Base-by-base conservation (phyloP, 108 stramenopile species). In the Cyclotella choctawhatcheeana region DNA sequence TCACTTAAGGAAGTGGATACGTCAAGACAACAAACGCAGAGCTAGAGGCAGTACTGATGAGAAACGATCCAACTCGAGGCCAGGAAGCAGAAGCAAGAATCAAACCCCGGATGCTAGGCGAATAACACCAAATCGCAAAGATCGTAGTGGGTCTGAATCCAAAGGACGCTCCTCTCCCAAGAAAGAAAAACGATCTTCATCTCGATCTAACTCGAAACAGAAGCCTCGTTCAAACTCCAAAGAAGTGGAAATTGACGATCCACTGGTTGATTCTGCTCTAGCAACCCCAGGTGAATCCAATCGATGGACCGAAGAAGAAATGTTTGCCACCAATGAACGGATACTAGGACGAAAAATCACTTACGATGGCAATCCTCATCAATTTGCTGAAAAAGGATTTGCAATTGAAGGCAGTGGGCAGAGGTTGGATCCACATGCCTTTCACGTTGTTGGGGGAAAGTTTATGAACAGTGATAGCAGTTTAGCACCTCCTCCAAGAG, bases 321-420 rank as follows among this genome's bases (percentile, higher is more conserved):
- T 95, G 94, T 93, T 95, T 64, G 67, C 71, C 21, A 82, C 81
- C 24, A 95, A 95, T 66, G 91, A 91, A 73, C 48, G 76, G 58
- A 43, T 90, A 47, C 32, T 76, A 6, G 94, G 94, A 0, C 73
- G 82, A 14, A 86, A 90, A 30, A 79, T 90, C 13, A 85, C 84
- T 3, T 95, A 95, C 55, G 87, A 89, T 77, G 94, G 94, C 14
- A 95, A 95, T 71, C 92, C 94, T 2, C 94, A 95, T 65, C 72
- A 84, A 10, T 95, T 95, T 69, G 86, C 85, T 26, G 90, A 89
- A 65, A 82, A 89, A 55, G 93, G 93, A 2, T 91, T 89, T 68
- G 55, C 47, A 2, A 67, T 71, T 7, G 60, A 34, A 12, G 71
- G 59, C 13, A 44, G 43, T 17, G 80, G 78, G 8, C 61, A 40